Evolutionary conservation across 75 land plant genomes (phyloP).

Genomic region (Sequoiadendron giganteum): DNA sequence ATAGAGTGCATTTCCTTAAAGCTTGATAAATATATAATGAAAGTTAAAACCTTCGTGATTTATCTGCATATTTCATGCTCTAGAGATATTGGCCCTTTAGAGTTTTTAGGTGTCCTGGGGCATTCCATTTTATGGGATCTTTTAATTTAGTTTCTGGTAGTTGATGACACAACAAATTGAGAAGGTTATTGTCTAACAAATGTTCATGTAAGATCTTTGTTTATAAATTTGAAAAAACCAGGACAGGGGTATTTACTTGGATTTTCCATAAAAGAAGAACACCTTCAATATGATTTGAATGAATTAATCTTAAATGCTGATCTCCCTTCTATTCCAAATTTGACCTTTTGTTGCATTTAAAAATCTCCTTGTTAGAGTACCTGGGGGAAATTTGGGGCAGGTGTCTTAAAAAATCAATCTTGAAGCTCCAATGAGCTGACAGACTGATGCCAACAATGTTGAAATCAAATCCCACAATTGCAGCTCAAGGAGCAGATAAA

Average conservation of each 20-base stretch:
- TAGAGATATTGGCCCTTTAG: neutral
- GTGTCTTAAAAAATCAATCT: neutral
- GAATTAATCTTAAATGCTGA: neutral
- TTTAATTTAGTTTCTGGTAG: neutral
- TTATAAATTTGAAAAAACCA: too few species aligned
- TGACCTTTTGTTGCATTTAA: neutral
- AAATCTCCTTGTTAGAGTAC: neutral
- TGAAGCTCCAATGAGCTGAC: neutral
- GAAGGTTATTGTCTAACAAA: neutral
- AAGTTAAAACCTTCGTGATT: neutral
- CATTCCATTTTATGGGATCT: neutral
- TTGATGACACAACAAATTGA: neutral
- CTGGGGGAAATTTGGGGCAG: neutral
- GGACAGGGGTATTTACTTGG: neutral
- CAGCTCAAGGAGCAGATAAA: neutral
- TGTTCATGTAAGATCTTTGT: neutral
- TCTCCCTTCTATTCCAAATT: neutral
- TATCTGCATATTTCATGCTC: neutral
- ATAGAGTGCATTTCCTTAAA: neutral
- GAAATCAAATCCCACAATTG: neutral
- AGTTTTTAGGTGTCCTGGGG: neutral
- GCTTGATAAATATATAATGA: neutral
- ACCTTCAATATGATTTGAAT: neutral
- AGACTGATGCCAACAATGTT: neutral
- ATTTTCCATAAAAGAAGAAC: neutral